Conservation (phyloP, 2,329 filamentous ascomycete species). For the Aspergillus latus region DNA sequence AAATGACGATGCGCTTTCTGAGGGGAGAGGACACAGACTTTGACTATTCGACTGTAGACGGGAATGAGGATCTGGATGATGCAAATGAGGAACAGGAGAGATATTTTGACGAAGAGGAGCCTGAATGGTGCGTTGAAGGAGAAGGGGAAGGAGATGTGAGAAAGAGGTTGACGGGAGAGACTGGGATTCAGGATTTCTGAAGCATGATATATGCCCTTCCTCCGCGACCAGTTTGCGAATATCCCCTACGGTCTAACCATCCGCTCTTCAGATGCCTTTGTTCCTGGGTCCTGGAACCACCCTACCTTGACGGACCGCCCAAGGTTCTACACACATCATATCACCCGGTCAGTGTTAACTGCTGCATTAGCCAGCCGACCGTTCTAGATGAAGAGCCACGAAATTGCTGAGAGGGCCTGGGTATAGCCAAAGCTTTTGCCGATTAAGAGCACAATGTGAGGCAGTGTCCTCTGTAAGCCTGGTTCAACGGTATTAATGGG, state of each 20-base stretch:
- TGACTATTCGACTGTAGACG: conserved; percentile 70
- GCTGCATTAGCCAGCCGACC: too few relatives aligned
- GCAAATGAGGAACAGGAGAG: conserved; percentile 65
- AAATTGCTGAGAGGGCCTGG: too few relatives aligned
- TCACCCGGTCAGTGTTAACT: too few relatives aligned
- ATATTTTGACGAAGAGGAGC: conserved; percentile 79
- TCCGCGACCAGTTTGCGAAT: background rate
- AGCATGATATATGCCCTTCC: conserved; percentile 59
- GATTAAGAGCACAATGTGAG: too few relatives aligned
- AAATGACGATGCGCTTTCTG: conserved; percentile 73
- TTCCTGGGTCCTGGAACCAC: background rate
- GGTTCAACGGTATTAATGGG: too few relatives aligned
- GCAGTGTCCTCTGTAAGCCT: too few relatives aligned
- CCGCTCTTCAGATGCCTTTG: background rate
- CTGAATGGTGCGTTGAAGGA: conserved; percentile 59
- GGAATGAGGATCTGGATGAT: conserved; percentile 70
- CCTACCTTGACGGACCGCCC: too few relatives aligned
- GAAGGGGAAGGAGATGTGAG: conserved; percentile 31
- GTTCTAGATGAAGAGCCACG: too few relatives aligned
- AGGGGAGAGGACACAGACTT: conserved; percentile 74
- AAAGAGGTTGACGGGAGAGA: conserved; percentile 55
- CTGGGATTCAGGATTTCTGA: conserved; percentile 71
- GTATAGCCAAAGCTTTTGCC: too few relatives aligned
- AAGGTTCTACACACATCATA: too few relatives aligned
- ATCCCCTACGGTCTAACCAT: background rate